Conservation (phyloP, 169 alveolate genomes). For the Neospora caninum region DNA sequence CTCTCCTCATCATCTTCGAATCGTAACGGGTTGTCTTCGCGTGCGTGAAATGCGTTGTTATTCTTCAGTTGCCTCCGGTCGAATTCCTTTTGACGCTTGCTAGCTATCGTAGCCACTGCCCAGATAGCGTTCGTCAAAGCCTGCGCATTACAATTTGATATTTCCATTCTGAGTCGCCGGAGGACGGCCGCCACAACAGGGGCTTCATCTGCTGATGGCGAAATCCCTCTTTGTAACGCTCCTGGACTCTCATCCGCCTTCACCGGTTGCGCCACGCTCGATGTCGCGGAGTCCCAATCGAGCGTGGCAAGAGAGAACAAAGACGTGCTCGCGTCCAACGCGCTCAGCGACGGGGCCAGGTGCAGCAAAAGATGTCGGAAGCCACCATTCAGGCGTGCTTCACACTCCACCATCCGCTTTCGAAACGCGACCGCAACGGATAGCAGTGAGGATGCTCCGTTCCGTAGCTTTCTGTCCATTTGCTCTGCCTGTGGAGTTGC, state of each 20-base stretch:
- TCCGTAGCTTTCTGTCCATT: background rate
- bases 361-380: background rate
- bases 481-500: background rate
- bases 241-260: background rate
- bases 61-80: background rate
- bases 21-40: too few species aligned
- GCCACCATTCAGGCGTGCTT: background rate
- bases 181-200: background rate
- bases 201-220: background rate
- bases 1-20: too few species aligned
- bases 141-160: background rate
- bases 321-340: background rate
- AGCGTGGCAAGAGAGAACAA: background rate
- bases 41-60: background rate
- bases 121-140: background rate
- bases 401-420: background rate
- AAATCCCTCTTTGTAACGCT: background rate
- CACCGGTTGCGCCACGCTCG: background rate
- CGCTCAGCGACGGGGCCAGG: background rate
- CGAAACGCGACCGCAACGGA: background rate
- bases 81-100: background rate
- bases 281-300: background rate
- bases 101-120: constrained; percentile 1
- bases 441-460: background rate
- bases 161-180: background rate